Conservation (phyloP, 169 alveolate genomes). For the Plasmodium falciparum region DNA sequence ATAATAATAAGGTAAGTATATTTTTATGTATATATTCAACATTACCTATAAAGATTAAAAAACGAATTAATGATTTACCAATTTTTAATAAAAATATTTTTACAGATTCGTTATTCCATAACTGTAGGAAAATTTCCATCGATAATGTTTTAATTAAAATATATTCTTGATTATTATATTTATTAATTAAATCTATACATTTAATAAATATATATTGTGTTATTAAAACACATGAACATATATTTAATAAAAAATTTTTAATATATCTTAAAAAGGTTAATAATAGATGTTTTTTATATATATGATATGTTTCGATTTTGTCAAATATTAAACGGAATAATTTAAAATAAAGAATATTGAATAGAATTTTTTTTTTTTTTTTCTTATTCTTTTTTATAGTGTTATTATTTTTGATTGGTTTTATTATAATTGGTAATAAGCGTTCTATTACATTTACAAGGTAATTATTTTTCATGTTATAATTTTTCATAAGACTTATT, state of each 20-base stretch:
- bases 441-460: slow-evolving; percentile 50
- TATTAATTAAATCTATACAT: slow-evolving; percentile 58
- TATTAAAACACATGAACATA: slow-evolving; percentile 43
- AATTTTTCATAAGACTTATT: slow-evolving; percentile 30
- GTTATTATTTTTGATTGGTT: neutral
- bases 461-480: slow-evolving; percentile 17
- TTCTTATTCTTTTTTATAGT: neutral
- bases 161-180: slow-evolving; percentile 63
- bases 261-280: slow-evolving; percentile 45
- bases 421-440: slow-evolving; percentile 35
- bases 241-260: slow-evolving; percentile 59
- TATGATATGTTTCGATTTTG: slow-evolving; percentile 22
- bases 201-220: slow-evolving; percentile 64
- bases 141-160: slow-evolving; percentile 56
- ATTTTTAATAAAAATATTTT: slow-evolving; percentile 28
- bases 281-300: slow-evolving; percentile 47
- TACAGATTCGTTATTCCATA: slow-evolving; percentile 67
- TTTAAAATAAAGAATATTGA: slow-evolving; percentile 57
- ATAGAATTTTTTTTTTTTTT: neutral
- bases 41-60: slow-evolving; percentile 56
- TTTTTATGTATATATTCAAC: slow-evolving; percentile 62
- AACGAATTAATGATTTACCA: slow-evolving; percentile 35
- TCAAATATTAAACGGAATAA: slow-evolving; percentile 39
- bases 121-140: slow-evolving; percentile 60
- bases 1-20: slow-evolving; percentile 30